Evolutionary conservation across 441 rosid species (phyloP).

Genomic region (Sinapis alba): DNA sequence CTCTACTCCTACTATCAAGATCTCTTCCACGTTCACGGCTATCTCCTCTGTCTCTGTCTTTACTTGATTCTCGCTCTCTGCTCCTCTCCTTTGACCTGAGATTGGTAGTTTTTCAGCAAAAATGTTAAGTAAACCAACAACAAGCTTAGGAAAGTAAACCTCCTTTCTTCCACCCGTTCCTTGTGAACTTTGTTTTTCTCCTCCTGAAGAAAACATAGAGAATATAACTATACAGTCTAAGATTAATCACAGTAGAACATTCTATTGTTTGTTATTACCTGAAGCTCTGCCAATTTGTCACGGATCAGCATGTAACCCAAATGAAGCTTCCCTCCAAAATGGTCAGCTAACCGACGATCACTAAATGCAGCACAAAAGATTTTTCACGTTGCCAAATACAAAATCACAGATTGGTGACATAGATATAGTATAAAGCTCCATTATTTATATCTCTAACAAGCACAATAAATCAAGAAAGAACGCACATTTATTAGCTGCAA

Average conservation of each 20-base stretch:
- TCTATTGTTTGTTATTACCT: conserved; percentile 49
- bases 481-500: conserved; percentile 99
- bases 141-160: conserved; percentile 20
- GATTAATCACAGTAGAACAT: conserved; percentile 6
- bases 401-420: conserved; percentile 29
- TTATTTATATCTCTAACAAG: conserved; percentile 50
- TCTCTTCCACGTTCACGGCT: conserved; percentile 83
- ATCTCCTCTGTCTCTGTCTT: conserved; percentile 68
- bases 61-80: conserved; percentile 67
- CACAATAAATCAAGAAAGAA: conserved; percentile 71
- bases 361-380: conserved; percentile 54
- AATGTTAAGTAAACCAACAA: conserved; percentile 7
- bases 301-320: conserved; percentile 97
- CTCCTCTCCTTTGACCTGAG: conserved; percentile 80
- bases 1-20: conserved; percentile 79
- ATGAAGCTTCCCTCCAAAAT: conserved; percentile 99
- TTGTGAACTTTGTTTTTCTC: conserved; percentile 76
- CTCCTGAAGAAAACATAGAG: conserved; percentile 60
- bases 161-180: conserved; percentile 58
- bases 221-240: conserved; percentile 32
- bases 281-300: conserved; percentile 87
- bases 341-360: conserved; percentile 98
- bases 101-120: conserved; percentile 3
- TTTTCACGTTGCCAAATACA: conserved; percentile 34
- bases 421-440: conserved; percentile 38